Percentiles rank a stretch among this genome's conserved stretches.
Conservation (phyloP, 805 yeast species). For the Saccharomycopsis malanga region DNA sequence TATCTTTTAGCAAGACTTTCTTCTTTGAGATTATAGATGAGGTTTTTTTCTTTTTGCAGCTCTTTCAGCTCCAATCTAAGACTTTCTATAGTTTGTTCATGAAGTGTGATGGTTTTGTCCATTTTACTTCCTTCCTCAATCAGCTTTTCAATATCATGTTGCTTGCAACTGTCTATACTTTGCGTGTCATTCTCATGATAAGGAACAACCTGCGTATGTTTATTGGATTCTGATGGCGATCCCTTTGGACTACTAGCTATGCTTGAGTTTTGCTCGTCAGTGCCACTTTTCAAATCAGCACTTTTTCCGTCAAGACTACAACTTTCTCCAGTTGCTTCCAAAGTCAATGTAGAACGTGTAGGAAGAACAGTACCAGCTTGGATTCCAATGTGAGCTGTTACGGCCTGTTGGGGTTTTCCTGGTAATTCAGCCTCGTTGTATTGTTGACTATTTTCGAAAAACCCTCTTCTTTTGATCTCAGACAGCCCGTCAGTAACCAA, state of each 20-base stretch:
- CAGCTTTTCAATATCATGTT: conserved; percentile 34
- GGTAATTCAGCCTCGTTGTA: no score
- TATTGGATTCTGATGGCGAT: no score
- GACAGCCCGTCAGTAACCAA: conserved; percentile 81
- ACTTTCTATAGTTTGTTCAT: conserved; percentile 28
- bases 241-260: no score
- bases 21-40: background rate
- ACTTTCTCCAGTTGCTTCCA: no score
- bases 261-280: no score
- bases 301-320: no score
- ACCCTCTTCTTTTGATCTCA: conserved; percentile 73
- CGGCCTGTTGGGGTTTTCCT: no score
- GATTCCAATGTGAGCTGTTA: conserved; percentile 33
- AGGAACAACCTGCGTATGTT: no score
- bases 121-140: conserved; percentile 42
- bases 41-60: background rate
- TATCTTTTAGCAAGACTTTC: background rate
- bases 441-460: background rate
- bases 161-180: no score
- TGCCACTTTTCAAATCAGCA: no score
- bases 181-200: no score
- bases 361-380: conserved; percentile 75
- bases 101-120: conserved; percentile 36
- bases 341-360: conserved; percentile 68
- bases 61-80: background rate